Conservation (phyloP, 176 grass and related monocot species). For the Dendrocalamus sinicus region DNA sequence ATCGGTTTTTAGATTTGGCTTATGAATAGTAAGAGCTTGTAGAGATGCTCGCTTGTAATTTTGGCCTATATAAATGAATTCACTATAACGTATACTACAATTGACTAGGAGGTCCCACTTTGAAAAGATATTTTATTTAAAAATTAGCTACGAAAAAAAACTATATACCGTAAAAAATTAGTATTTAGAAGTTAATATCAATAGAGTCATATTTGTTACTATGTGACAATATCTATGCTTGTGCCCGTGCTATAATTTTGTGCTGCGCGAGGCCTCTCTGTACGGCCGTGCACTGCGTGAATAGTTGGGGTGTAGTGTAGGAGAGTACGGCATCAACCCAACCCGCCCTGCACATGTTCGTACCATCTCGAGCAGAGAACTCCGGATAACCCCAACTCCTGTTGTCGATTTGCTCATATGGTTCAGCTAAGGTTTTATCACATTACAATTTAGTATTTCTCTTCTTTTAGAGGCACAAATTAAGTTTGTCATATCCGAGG, state of each 20-base stretch:
- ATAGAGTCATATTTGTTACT: too few species aligned
- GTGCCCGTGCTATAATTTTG: not conserved
- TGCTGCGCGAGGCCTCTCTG: not conserved
- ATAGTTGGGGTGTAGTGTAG: too few species aligned
- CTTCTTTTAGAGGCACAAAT: not conserved
- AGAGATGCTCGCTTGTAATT: too few species aligned
- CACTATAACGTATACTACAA: too few species aligned
- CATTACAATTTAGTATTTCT: not conserved
- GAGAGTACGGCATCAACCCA: not conserved
- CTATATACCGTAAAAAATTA: too few species aligned
- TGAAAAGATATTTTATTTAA: too few species aligned
- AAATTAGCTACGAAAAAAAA: too few species aligned
- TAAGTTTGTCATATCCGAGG: not conserved
- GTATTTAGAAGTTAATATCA: too few species aligned
- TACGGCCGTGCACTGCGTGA: not conserved
- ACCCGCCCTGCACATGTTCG: not conserved
- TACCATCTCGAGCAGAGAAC: too few species aligned
- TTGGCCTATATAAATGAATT: too few species aligned
- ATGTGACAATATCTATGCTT: not conserved
- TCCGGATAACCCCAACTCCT: not conserved
- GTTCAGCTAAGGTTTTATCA: not conserved
- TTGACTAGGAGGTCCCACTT: rapidly evolving
- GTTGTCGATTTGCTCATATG: not conserved
- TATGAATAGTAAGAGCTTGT: too few species aligned
- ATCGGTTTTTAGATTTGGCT: too few species aligned